phyloP scores from a whole-genome alignment of 1,284 basidiomycete genomes.

The Sporisorium sorghi region DNA sequence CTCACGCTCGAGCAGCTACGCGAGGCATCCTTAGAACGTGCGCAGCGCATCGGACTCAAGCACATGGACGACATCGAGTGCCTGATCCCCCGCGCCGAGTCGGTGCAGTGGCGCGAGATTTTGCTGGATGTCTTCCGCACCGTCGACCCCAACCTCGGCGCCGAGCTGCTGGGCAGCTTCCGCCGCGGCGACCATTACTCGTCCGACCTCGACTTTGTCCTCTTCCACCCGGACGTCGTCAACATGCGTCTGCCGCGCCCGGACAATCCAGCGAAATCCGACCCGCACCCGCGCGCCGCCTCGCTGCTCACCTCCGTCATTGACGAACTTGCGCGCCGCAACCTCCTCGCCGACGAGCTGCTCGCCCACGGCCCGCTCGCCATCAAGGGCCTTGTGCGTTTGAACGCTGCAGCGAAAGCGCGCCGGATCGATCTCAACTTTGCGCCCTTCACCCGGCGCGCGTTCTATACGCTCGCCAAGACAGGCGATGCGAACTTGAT shows the following conservation, averaged over 20 bases:
- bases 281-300: slow-evolving; percentile 18
- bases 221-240: slow-evolving; percentile 28
- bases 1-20: slow-evolving; percentile 33
- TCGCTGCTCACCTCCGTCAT: slow-evolving; percentile 16
- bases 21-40: slow-evolving; percentile 32
- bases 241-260: slow-evolving; percentile 19
- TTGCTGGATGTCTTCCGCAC: slow-evolving; percentile 22
- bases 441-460: slow-evolving; percentile 30
- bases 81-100: slow-evolving; percentile 35
- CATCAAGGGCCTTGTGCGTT: slow-evolving; percentile 31
- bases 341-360: slow-evolving; percentile 23
- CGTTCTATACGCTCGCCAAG: slow-evolving; percentile 43
- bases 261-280: slow-evolving; percentile 3
- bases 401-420: slow-evolving; percentile 15
- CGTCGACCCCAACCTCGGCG: slow-evolving; percentile 25
- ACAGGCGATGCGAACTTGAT: slow-evolving; percentile 41
- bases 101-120: slow-evolving; percentile 21
- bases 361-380: slow-evolving; percentile 33
- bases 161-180: slow-evolving; percentile 37
- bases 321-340: slow-evolving; percentile 10
- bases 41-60: slow-evolving; percentile 31
- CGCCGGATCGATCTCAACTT: slow-evolving; percentile 44
- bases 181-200: slow-evolving; percentile 42
- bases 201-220: slow-evolving; percentile 45
- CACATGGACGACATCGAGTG: slow-evolving; percentile 39